Conservation (phyloP, 2,329 filamentous ascomycete genomes). For the Niveomyces coronatus region DNA sequence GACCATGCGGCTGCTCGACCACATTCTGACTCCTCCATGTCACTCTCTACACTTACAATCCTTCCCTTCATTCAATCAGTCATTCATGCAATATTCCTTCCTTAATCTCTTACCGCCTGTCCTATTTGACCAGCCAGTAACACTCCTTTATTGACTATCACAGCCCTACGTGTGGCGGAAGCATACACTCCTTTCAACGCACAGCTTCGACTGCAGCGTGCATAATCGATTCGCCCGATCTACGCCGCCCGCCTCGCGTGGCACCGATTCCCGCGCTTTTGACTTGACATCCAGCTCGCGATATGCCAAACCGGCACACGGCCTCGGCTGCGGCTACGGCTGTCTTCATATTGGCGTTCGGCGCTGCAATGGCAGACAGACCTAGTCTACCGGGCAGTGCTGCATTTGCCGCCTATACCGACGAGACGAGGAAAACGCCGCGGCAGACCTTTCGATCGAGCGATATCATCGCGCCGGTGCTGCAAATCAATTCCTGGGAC, state of each 20-base stretch:
- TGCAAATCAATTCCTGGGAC: slow-evolving; percentile 24
- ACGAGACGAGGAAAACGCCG: slow-evolving; percentile 18
- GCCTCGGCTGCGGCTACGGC: slow-evolving; percentile 1
- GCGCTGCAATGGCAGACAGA: slow-evolving; percentile 16
- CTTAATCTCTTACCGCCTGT: no score
- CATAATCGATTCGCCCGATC: no score
- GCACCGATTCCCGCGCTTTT: neutral
- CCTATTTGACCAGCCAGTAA: neutral
- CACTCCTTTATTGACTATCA: neutral
- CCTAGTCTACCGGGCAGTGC: slow-evolving; percentile 16
- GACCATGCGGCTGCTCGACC: no score
- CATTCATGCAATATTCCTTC: no score
- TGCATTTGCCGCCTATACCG: slow-evolving; percentile 18
- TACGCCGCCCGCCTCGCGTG: slow-evolving; percentile 1
- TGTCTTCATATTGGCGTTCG: slow-evolving; percentile 7
- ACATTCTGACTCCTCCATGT: no score
- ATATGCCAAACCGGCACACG: slow-evolving; percentile 1
- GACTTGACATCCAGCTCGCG: neutral
- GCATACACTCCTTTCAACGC: neutral
- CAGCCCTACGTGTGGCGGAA: neutral
- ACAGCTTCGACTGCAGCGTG: no score
- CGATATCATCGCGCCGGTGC: slow-evolving; percentile 22
- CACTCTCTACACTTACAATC: no score
- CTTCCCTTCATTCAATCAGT: no score
- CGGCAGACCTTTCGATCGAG: slow-evolving; percentile 24